Conservation (phyloP, 2,329 filamentous ascomycete genomes). For the Ambrosiella beaveri region DNA sequence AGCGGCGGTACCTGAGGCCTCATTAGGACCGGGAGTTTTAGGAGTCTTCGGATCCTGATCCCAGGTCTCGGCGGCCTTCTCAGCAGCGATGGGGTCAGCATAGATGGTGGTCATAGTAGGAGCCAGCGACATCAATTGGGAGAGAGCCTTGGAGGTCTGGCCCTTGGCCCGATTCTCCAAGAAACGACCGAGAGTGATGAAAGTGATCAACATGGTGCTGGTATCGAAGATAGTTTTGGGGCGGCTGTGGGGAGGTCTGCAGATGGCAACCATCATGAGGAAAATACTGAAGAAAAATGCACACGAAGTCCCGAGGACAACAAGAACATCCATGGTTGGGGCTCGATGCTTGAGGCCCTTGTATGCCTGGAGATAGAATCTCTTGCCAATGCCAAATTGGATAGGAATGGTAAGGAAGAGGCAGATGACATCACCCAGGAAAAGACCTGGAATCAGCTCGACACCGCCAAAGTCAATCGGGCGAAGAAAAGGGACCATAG, state of each 20-base stretch:
- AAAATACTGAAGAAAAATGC: constrained; percentile 92
- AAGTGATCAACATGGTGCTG: constrained; percentile 94
- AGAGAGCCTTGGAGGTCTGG: constrained; percentile 86
- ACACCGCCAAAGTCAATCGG: constrained; percentile 51
- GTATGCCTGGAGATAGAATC: constrained; percentile 86
- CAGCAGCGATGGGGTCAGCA: constrained; percentile 77
- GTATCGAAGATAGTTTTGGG: constrained; percentile 92
- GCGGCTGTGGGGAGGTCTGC: constrained; percentile 56
- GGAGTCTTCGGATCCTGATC: constrained; percentile 27
- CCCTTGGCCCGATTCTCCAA: constrained; percentile 91
- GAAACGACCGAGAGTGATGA: constrained; percentile 79
- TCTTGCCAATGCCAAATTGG: constrained; percentile 88
- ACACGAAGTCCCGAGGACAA: constrained; percentile 81
- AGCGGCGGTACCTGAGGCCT: constrained; percentile 43
- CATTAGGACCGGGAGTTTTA: constrained; percentile 17
- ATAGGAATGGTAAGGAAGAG: constrained; percentile 74
- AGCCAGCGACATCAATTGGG: constrained; percentile 83
- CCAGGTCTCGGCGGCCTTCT: constrained; percentile 77
- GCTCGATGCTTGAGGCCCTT: constrained; percentile 81
- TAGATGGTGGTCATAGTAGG: constrained; percentile 97
- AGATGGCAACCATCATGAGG: constrained; percentile 67
- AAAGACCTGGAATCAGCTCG: constrained; percentile 55
- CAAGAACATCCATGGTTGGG: constrained; percentile 94
- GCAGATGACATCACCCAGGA: constrained; percentile 74
- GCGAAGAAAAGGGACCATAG: constrained; percentile 56